Evolutionary conservation across 2,329 filamentous ascomycete species (phyloP).

Genomic region (Conoideocrella luteorostrata): DNA sequence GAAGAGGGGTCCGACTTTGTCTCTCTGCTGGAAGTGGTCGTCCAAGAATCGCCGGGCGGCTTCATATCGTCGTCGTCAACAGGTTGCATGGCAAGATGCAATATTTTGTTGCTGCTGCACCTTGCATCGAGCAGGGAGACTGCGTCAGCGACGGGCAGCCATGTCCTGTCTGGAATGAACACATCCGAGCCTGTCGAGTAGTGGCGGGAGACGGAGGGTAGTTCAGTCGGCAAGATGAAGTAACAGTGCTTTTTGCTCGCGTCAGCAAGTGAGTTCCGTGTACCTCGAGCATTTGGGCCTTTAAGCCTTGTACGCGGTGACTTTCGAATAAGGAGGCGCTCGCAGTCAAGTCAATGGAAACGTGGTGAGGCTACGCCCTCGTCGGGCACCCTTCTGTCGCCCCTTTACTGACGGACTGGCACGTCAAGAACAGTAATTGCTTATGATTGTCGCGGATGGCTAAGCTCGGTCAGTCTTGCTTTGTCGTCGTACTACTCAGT

Average conservation of each 20-base stretch:
- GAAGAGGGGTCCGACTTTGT: slow-evolving; percentile 20
- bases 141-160: slow-evolving; percentile 10
- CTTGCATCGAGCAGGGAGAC: slow-evolving; percentile 7
- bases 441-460: too few relatives aligned
- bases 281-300: too few relatives aligned
- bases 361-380: too few relatives aligned
- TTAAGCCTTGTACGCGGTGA: too few relatives aligned
- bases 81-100: neutral
- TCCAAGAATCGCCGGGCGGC: slow-evolving; percentile 21
- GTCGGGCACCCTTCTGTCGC: too few relatives aligned
- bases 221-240: neutral
- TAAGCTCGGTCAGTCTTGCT: too few relatives aligned
- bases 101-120: neutral
- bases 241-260: neutral
- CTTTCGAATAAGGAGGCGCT: too few relatives aligned
- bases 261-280: too few relatives aligned
- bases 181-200: slow-evolving; percentile 6
- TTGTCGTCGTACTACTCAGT: too few relatives aligned
- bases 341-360: too few relatives aligned
- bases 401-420: too few relatives aligned
- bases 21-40: slow-evolving; percentile 21
- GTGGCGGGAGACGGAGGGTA: neutral
- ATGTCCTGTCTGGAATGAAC: slow-evolving; percentile 8
- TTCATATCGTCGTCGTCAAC: slow-evolving; percentile 19
- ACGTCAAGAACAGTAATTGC: too few relatives aligned